These are phyloP conservation scores for Acanthochlamys bracteata DNA, from an alignment of 106 monocot genomes.

Conservation along the genomic window DNA sequence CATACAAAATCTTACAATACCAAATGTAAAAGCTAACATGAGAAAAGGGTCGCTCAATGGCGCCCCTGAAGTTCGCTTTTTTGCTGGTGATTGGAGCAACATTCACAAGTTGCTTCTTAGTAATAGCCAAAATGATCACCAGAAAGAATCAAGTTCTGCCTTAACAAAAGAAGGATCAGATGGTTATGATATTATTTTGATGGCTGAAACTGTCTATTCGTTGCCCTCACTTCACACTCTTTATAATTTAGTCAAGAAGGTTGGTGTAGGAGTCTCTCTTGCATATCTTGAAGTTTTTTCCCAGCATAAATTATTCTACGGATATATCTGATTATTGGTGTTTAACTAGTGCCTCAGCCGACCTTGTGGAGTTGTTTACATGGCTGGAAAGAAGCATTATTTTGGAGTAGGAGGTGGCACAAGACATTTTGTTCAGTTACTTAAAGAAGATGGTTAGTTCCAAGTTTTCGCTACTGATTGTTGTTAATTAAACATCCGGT, in stretches of 20 bases:
- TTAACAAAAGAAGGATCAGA: slow-evolving; percentile 10
- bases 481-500: too few relatives aligned
- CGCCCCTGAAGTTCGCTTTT: slow-evolving; percentile 39
- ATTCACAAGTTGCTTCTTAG: slow-evolving; percentile 51
- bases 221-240: slow-evolving; percentile 50
- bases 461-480: not conserved
- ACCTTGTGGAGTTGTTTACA: slow-evolving; percentile 58
- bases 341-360: slow-evolving; percentile 38
- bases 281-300: not conserved
- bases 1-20: slow-evolving; percentile 61
- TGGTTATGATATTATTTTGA: slow-evolving; percentile 86
- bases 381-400: slow-evolving; percentile 98
- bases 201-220: slow-evolving; percentile 88
- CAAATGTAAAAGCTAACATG: slow-evolving; percentile 41
- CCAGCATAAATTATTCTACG: not conserved
- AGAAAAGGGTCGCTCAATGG: not conserved
- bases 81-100: slow-evolving; percentile 96
- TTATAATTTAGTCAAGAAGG: slow-evolving; percentile 79
- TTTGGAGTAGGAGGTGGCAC: slow-evolving; percentile 98
- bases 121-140: slow-evolving; percentile 3
- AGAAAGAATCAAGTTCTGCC: not conserved
- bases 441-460: slow-evolving; percentile 85
- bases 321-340: slow-evolving; percentile 5
- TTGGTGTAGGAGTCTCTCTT: slow-evolving; percentile 8
- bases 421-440: slow-evolving; percentile 65